Evolutionary conservation across 352 stramenopile species (phyloP), one percentile per base, ranked within the genome.

Genomic region (Pythium volutum): DNA sequence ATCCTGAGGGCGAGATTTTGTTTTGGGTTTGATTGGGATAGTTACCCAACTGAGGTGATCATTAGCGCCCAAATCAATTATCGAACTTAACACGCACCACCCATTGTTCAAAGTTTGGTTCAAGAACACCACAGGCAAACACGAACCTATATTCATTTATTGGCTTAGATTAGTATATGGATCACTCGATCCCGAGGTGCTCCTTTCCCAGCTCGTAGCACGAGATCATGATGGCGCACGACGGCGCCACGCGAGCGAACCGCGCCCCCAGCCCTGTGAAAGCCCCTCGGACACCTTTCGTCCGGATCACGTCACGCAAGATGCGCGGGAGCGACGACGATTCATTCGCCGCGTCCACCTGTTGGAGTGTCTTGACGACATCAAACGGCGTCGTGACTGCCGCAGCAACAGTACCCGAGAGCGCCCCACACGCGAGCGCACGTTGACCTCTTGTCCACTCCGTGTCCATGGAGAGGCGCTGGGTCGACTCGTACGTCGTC

Each of bases 321-420:
- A 90, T 59, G 27, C 59, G 22, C 45, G 67, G 66, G 51, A 81
- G 55, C 16, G 58, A 65, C 14, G 63, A 64, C 59, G 76, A 72
- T 29, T 76, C 69, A 11, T 47, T 58, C 10, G 58, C 66, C 41
- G 76, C 73, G 33, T 78, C 70, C 26, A 96, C 84, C 62, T 96
- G 88, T 60, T 91, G 77, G 25, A 97, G 73, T 29, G 95, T 98
- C 73, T 99, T 99, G 43, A 98, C 84, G 43, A 98, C 91, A 72
- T 98, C 96, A 58, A 98, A 97, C 2, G 96, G 95, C 7, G 94
- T 98, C 34, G 95, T 98, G 23, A 92, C 64, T 10, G 82, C 88
- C 6, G 95, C 88, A 7, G 96, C 93, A 31, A 98, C 73, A 1
- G 86, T 74, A 36, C 95, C 94, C 1, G 92, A 90, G 2, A 85